Percentiles rank a stretch among this genome's conserved stretches.
These are phyloP conservation scores for Penicillium steckii DNA, from an alignment of 495 filamentous ascomycete species.

Conservation along the genomic window DNA sequence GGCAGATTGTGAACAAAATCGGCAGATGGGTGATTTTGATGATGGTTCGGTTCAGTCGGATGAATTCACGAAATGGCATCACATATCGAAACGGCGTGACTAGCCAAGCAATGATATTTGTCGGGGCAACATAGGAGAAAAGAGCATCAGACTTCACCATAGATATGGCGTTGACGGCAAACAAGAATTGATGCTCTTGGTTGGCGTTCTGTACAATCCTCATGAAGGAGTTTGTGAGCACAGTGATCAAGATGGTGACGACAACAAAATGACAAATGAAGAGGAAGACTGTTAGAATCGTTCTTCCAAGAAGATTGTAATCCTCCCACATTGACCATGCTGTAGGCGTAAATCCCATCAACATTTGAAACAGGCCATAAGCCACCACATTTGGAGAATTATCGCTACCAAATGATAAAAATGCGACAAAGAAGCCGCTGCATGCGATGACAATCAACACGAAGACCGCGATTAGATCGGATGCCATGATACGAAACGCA, in stretches of 20 bases:
- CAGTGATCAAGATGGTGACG: constrained; percentile 90
- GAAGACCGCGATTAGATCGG: constrained; percentile 81
- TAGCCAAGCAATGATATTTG: constrained; percentile 85
- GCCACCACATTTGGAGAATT: constrained; percentile 65
- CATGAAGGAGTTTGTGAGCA: constrained; percentile 93
- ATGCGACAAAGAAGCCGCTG: constrained; percentile 92
- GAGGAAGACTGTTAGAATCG: constrained; percentile 74
- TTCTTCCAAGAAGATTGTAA: constrained; percentile 74
- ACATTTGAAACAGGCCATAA: constrained; percentile 85
- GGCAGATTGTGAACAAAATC: constrained; percentile 76
- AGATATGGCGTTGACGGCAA: constrained; percentile 90
- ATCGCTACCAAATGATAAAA: constrained; percentile 72
- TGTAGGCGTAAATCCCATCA: constrained; percentile 84
- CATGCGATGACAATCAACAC: constrained; percentile 80
- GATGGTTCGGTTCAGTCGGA: constrained; percentile 76
- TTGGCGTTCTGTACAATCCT: constrained; percentile 87
- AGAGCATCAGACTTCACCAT: constrained; percentile 95
- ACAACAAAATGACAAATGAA: constrained; percentile 94
- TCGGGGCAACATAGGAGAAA: constrained; percentile 87
- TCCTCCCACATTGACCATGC: constrained; percentile 72
- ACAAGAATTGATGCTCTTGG: constrained; percentile 90
- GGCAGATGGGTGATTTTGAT: constrained; percentile 92
- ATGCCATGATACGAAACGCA: constrained; percentile 87
- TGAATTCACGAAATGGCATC: constrained; percentile 75
- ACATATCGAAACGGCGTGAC: constrained; percentile 75